Percentiles rank a stretch among this genome's conserved stretches.
Evolutionary conservation across 352 stramenopile species (phyloP).

Genomic region (Phytophthora agathidicida): DNA sequence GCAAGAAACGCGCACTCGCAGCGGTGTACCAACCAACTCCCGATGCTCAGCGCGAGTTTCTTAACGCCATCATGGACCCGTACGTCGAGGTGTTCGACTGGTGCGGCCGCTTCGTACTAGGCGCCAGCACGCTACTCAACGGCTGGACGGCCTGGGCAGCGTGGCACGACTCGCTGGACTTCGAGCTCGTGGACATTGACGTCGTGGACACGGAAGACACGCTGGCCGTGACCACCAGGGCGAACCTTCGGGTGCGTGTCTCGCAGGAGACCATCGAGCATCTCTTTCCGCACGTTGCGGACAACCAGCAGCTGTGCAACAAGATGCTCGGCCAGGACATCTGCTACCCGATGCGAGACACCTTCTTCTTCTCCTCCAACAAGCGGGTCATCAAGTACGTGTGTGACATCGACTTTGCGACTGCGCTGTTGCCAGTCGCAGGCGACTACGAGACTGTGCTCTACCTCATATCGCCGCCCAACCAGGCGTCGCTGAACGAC

Average conservation of each 20-base stretch:
- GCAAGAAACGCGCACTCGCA: conserved; percentile 35
- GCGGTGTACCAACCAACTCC: conserved; percentile 23
- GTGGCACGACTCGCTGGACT: conserved; percentile 47
- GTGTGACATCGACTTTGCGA: conserved; percentile 48
- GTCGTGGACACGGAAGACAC: conserved; percentile 42
- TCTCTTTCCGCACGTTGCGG: conserved; percentile 45
- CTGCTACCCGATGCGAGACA: conserved; percentile 47
- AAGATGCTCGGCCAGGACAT: conserved; percentile 46
- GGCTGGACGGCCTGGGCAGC: conserved; percentile 45
- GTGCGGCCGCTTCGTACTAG: conserved; percentile 41
- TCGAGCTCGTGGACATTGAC: conserved; percentile 42
- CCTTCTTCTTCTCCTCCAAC: conserved; percentile 52
- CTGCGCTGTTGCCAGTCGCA: conserved; percentile 35
- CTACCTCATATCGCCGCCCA: conserved; percentile 38
- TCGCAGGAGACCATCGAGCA: conserved; percentile 45
- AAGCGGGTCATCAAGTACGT: conserved; percentile 49
- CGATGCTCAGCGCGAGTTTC: conserved; percentile 47
- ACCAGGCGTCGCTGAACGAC: conserved; percentile 42
- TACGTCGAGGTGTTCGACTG: conserved; percentile 51
- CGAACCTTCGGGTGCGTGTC: conserved; percentile 40
- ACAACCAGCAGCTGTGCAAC: conserved; percentile 24
- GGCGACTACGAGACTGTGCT: conserved; percentile 45
- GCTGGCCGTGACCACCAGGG: conserved; percentile 42
- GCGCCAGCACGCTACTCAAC: conserved; percentile 38
- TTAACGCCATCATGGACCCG: conserved; percentile 47